phyloP scores from a whole-genome alignment of 805 yeast genomes.

The Candida ipomoeae region DNA sequence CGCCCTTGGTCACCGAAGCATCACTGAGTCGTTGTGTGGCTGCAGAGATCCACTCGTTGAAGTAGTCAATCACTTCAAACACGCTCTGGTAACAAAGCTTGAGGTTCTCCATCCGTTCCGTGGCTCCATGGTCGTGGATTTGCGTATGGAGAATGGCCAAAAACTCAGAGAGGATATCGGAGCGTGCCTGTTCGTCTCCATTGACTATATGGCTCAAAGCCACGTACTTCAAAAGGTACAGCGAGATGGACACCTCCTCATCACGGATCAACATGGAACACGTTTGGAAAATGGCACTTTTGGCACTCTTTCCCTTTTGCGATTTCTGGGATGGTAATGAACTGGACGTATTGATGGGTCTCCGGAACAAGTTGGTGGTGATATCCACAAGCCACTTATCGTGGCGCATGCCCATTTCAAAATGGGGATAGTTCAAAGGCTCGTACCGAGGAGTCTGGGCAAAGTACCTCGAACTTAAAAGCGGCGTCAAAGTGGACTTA shows the following conservation, averaged over 20 bases:
- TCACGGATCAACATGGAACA: slow-evolving; percentile 63
- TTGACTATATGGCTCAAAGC: slow-evolving; percentile 59
- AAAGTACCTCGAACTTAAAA: slow-evolving; percentile 68
- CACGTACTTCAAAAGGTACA: slow-evolving; percentile 73
- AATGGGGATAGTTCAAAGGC: slow-evolving; percentile 60
- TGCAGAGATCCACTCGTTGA: slow-evolving; percentile 67
- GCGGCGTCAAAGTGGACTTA: slow-evolving; percentile 69
- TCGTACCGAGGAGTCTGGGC: slow-evolving; percentile 50
- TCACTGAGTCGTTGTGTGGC: slow-evolving; percentile 32
- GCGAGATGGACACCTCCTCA: slow-evolving; percentile 66
- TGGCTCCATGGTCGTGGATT: slow-evolving; percentile 41
- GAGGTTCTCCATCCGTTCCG: slow-evolving; percentile 53
- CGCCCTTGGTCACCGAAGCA: slow-evolving; percentile 17
- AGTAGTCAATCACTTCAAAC: slow-evolving; percentile 77
- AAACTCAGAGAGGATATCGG: slow-evolving; percentile 57
- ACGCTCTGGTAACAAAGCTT: slow-evolving; percentile 67
- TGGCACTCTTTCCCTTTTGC: slow-evolving; percentile 13
- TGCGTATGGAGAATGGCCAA: slow-evolving; percentile 44
- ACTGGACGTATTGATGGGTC: slow-evolving; percentile 22
- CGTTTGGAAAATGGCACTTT: slow-evolving; percentile 49
- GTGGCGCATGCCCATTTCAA: slow-evolving; percentile 49
- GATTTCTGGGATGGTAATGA: slow-evolving; percentile 10
- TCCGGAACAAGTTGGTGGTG: slow-evolving; percentile 60
- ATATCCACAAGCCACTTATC: slow-evolving; percentile 70
- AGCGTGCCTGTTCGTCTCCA: slow-evolving; percentile 34